Base-by-base conservation (phyloP, 345 rosid species). In the Mercurialis annua region DNA sequence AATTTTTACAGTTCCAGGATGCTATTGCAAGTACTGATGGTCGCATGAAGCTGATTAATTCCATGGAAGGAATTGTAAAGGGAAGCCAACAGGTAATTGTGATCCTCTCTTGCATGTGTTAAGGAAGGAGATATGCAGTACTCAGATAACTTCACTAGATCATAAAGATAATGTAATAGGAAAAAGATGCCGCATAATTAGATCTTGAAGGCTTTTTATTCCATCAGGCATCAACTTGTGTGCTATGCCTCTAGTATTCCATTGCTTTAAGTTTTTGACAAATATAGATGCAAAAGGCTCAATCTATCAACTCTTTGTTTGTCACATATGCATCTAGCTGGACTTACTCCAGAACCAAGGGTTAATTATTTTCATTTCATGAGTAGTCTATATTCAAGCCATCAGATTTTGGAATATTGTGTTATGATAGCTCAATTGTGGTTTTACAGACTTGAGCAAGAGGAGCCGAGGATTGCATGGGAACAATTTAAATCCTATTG, bases 61-160 rank as follows among this genome's bases (percentile, higher is more conserved):
- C 95, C 68, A 80, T 90, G 95, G 92, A 92, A 74, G 96, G 83
- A 71, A 87, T 90, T 76, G 79, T 82, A 71, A 86, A 85, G 74
- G 88, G 90, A 68, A 90, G 85, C 78, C 89, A 90, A 70, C 96
- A 85, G 92, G 89, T 92, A 66, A 54, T 62, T 60, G 29, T 49
- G 40, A 36, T 18, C 27, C 71, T 73, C 43, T 65, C 48, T 11
- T 11, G n/a, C 31, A 18, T 34, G 59, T 48, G 24, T 27, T 43
- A 17, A 33, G 2, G n/a, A 31, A 31, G 2, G 31, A 31, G 44
- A 40, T 40, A 40, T 40, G 10, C 44, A 40, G 44, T 40, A 1
- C 44, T 40, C 44, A 40, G 11, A 9, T 40, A 7, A 40, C 6
- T 7, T 8, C 44, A 40, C 11, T 40, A 40, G 11, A 9, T 9